Percentiles rank a stretch among this genome's conserved stretches.
phyloP scores from a whole-genome alignment of 768 basidiomycete genomes.

The Auricularia sp. region DNA sequence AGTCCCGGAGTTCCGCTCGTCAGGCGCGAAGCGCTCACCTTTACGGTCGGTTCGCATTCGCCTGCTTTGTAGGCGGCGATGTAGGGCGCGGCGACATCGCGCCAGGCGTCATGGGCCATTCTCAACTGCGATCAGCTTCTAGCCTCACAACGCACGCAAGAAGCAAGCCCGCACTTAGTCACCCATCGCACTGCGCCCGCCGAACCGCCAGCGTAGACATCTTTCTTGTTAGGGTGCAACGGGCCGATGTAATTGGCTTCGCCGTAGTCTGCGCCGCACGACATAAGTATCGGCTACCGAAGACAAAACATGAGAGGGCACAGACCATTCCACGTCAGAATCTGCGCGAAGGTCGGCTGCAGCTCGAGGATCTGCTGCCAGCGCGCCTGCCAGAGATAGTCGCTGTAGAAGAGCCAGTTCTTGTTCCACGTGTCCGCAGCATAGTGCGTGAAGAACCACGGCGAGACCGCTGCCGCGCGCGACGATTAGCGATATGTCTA shows the following conservation, averaged over 20 bases:
- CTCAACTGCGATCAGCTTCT: background rate
- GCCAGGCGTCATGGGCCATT: background rate
- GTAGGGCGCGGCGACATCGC: background rate
- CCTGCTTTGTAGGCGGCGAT: background rate
- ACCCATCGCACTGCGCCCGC: background rate
- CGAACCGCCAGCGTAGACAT: background rate
- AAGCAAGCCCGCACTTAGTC: background rate
- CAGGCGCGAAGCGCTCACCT: background rate
- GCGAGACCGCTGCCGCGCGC: conserved; percentile 33
- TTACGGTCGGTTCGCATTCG: background rate
- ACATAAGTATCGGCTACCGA: background rate
- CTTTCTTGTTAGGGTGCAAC: background rate
- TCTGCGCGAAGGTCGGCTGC: conserved; percentile 34
- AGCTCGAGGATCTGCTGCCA: conserved; percentile 55
- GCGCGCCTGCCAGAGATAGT: conserved; percentile 44
- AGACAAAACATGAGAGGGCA: background rate
- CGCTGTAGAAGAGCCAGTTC: conserved; percentile 30
- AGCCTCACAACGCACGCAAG: background rate
- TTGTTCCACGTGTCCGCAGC: conserved; percentile 48
- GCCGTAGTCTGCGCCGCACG: conserved; percentile 40
- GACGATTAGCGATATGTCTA: no score
- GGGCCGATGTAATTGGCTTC: conserved; percentile 70
- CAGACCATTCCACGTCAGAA: conserved; percentile 55
- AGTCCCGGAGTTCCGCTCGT: no score
- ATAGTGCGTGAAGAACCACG: conserved; percentile 72